Base-by-base conservation (phyloP, 2,329 filamentous ascomycete genomes). In the Sclerotinia glacialis region DNA sequence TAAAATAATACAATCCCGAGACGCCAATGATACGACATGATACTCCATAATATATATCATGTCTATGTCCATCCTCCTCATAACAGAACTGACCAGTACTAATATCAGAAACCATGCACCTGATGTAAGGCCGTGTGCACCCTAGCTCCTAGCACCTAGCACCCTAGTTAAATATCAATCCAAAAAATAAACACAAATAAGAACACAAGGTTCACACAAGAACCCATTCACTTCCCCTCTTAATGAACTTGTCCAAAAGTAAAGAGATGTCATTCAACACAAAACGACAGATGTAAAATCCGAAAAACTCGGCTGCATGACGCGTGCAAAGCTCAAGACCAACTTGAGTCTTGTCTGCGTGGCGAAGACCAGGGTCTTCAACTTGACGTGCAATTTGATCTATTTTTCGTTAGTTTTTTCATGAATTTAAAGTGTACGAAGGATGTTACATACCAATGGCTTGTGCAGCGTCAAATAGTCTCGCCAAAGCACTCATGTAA, bases 361-460 rank as follows among this genome's bases (percentile, higher is more conserved):
- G 92, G 72, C 91, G 91, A 65, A 98, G 85, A 12, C 94, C 94
- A 7, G 94, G 94, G 76, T 98, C 94, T 76, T 97, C 94, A 56
- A 97, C 93, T 81, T 97, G 94, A 71, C 94, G 90, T 64, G 93
- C 92, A 77, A 98, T 94, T 86, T 96, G 92, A 82, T 97, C 93
- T 96, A 65, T 1, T 31, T 59, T 67, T 46, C 37, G 70, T 80
- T 67, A 80, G 74, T 50, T 64, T 26, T n/a, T 23, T n/a, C 52
- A 23, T 23, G 28, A 26, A 34, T 12, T 47, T 6, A 34, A n/a
- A 34, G 28, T 26, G 2, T 11, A 64, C 18, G 21, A 52, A 14
- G 44, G 64, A 11, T n/a, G 49, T 64, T 68, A 79, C 88, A 82
- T 84, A 97, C 95, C 95, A 76, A 99, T 83, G 67, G 93, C 86